A percentile compares a stretch with the other conserved stretches of the same genome.
Evolutionary conservation across 805 yeast species (phyloP).

Genomic region (Ogataea neopini): DNA sequence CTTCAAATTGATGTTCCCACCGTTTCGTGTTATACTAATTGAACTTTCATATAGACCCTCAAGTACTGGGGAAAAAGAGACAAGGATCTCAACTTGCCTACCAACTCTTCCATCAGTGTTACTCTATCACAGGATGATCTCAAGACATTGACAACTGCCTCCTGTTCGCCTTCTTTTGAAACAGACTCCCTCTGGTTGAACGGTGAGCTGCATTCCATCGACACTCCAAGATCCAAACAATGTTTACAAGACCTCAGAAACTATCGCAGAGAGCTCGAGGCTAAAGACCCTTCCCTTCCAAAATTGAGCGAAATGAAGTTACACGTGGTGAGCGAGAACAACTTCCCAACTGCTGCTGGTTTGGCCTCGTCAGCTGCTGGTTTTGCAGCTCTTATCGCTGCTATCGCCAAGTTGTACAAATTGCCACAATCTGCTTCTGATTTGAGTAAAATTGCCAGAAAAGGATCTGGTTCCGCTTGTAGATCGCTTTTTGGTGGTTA

Average conservation of each 20-base stretch:
- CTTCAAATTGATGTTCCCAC: background rate
- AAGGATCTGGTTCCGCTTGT: constrained; percentile 98
- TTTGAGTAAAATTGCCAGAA: constrained; percentile 90
- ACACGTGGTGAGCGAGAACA: constrained; percentile 88
- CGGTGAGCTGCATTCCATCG: constrained; percentile 75
- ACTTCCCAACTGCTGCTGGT: constrained; percentile 99
- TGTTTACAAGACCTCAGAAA: constrained; percentile 75
- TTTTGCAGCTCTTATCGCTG: constrained; percentile 89
- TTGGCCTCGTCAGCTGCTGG: constrained; percentile 98
- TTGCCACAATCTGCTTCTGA: constrained; percentile 86
- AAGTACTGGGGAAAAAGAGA: constrained; percentile 99
- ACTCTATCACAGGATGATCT: constrained; percentile 90
- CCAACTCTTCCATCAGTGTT: constrained; percentile 94
- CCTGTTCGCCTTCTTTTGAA: constrained; percentile 56
- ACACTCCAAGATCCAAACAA: constrained; percentile 61
- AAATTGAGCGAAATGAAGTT: constrained; percentile 63
- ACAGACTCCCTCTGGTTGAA: constrained; percentile 81
- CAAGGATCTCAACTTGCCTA: constrained; percentile 82
- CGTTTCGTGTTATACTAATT: constrained; percentile 9
- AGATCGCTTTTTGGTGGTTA: constrained; percentile 96
- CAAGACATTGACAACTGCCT: constrained; percentile 88
- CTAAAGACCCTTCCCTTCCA: constrained; percentile 53
- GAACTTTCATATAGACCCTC: constrained; percentile 56
- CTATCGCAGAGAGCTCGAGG: constrained; percentile 65
- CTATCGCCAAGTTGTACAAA: constrained; percentile 82